These are phyloP conservation scores for Penstemon davidsonii DNA, from an alignment of 257 asterid genomes.

Conservation along the genomic window DNA sequence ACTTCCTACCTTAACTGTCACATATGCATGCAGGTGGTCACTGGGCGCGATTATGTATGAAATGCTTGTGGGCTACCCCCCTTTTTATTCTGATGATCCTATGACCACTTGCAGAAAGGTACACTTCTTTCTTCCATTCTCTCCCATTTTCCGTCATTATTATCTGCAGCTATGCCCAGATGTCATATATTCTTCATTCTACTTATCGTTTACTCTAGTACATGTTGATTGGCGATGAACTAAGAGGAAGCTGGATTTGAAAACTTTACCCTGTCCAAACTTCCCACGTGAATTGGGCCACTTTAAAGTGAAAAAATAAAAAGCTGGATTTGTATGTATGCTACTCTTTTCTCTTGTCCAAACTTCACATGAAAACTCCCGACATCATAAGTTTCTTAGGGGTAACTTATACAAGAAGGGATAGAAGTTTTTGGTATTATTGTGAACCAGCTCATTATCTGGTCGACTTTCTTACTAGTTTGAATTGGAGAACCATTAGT, in stretches of 20 bases:
- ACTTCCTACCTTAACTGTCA: conserved; percentile 20
- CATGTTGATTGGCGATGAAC: neutral
- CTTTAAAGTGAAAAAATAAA: too few species aligned
- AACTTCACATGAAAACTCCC: neutral
- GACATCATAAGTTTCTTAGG: conserved; percentile 20
- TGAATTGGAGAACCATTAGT: conserved; percentile 11
- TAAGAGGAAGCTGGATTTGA: conserved; percentile 8
- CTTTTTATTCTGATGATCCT: conserved; percentile 65
- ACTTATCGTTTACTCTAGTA: neutral
- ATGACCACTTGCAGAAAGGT: conserved; percentile 71
- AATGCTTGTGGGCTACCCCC: conserved; percentile 72
- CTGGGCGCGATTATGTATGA: conserved; percentile 70
- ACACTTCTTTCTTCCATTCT: conserved; percentile 23
- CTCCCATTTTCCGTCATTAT: neutral
- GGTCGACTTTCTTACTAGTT: neutral
- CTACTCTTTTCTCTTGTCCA: neutral
- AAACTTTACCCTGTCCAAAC: neutral
- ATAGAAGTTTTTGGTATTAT: neutral
- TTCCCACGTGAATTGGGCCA: neutral
- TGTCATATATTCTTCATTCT: neutral
- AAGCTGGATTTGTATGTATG: neutral
- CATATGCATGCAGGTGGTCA: conserved; percentile 60
- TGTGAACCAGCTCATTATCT: conserved; percentile 9
- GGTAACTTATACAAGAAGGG: neutral
- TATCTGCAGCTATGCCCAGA: conserved; percentile 7